Base-by-base conservation (phyloP, 495 filamentous ascomycete species). In the Penicillium verhagenii region DNA sequence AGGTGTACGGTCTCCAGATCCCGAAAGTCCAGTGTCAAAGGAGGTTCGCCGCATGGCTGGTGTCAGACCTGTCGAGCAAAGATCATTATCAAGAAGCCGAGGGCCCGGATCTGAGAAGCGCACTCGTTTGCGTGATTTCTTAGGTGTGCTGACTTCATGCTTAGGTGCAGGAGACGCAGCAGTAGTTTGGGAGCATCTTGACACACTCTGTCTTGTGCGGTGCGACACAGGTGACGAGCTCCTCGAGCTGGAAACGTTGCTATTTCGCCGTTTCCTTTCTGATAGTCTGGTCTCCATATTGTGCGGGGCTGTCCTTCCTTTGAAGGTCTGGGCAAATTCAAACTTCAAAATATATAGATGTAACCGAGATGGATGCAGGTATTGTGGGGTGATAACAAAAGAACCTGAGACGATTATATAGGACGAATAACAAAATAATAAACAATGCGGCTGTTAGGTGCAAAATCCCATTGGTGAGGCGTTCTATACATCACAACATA, bases 51-150 rank as follows among this genome's bases (percentile, higher is more conserved):
- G 70, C 49, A 91, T 72, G 47, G 86, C 79, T 1, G 87, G 88
- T 2, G 88, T 91, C 20, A 92, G 67, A 13, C 87, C 86, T 0
- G 86, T 89, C 2, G 85, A 81, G 38, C 65, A 56, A 20, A 58
- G 50, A 6, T 59, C 54, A 16, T 51, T 55, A 20, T 67, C 63
- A 25, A 67, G 71, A 45, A 66, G 53, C 9, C 64, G 66, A 25
- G 82, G 83, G 3, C 84, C 86, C 5, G 86, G 86, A 48, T 91
- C 86, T 0, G 87, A 90, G 67, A 89, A 89, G 24, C 88, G 84
- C 40, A 88, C 86, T 59, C 77, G 79, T 61, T 90, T 89, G 58
- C 79, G 81, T 10, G 74, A 47, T 58, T 61, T 69, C 39, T 63
- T 67, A 9, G 69, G 69, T 31, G 69, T 75, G 21, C 53, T 49